Evolutionary conservation across 306 rosid species (phyloP).

Genomic region (Fagus crenata): DNA sequence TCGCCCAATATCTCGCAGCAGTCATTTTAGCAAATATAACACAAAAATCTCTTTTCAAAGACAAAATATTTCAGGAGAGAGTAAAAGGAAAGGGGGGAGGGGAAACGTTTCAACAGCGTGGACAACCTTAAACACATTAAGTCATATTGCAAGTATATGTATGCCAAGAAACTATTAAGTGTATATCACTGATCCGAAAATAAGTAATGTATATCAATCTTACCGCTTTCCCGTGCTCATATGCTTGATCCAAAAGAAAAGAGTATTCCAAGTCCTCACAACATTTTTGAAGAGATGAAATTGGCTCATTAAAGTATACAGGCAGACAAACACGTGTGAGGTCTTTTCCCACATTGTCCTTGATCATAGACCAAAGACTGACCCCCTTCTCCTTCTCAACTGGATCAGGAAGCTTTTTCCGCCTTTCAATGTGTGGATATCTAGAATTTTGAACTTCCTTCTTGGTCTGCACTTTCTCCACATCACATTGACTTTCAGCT

Average conservation of each 20-base stretch:
- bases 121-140: background rate
- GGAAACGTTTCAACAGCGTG: too few species aligned
- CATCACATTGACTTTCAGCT: constrained; percentile 39
- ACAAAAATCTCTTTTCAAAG: background rate
- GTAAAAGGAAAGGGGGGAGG: too few species aligned
- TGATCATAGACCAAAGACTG: constrained; percentile 96
- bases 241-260: constrained; percentile 83
- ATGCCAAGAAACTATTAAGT: constrained; percentile 9
- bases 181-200: background rate
- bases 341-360: constrained; percentile 98
- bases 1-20: background rate
- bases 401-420: constrained; percentile 86
- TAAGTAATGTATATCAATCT: constrained; percentile 24
- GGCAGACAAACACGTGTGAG: constrained; percentile 95
- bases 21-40: too few species aligned
- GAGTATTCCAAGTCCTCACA: constrained; percentile 96
- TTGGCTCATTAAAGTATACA: constrained; percentile 96
- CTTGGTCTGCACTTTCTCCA: constrained; percentile 42
- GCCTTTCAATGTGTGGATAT: constrained; percentile 56
- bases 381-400: constrained; percentile 95
- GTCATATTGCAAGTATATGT: constrained; percentile 5
- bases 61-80: background rate
- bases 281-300: constrained; percentile 96
- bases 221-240: constrained; percentile 80
- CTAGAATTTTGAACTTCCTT: constrained; percentile 34